Base-by-base conservation (phyloP, 163 green algal species). In the Trebouxia gelatinosa region DNA sequence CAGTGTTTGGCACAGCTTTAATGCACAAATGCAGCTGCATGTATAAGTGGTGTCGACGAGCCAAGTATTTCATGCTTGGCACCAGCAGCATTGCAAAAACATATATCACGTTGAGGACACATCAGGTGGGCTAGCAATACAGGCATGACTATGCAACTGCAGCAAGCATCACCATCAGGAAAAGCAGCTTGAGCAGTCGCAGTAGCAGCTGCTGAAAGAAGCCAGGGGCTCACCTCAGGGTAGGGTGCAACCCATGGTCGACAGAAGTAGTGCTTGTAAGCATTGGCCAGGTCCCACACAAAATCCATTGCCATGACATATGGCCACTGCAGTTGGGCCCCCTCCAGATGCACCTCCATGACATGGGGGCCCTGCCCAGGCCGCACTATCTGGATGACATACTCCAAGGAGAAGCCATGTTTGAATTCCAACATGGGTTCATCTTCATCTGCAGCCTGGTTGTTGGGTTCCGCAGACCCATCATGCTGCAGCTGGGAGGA, bases 291-390 rank as follows among this genome's bases (percentile, higher is more conserved):
- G 51, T 81, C 68, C 64, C 57, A 77, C 28, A 86, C 3, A 28
- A 84, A 82, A 23, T 71, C 51, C 48, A 83, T 61, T 3, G 84
- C 57, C 5, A 32, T 38, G 38, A 83, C 28, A 32, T 89, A 82
- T 2, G 80, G 80, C 82, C 80, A 87, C 32, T 64, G 38, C 51
- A 89, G 57, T 34, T 80, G 38, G 3, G 78, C 80, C 16, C 70
- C 77, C 54, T 71, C 62, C 43, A 82, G 19, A 6, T 76, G 37
- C 17, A 87, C 34, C 54, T 89, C 85, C 40, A 86, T 65, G 28
- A 85, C 78, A 66, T 85, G 80, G 4, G 83, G 83, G 21, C 82
- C 80, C 31, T 71, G 54, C 23, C 35, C 43, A 21, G 38, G 23
- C 19, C 13, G 28, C 57, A 57, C 32, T 51, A 46, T 58, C n/a